Base-by-base conservation (phyloP, 805 yeast genomes). In the Candida gorgasii region DNA sequence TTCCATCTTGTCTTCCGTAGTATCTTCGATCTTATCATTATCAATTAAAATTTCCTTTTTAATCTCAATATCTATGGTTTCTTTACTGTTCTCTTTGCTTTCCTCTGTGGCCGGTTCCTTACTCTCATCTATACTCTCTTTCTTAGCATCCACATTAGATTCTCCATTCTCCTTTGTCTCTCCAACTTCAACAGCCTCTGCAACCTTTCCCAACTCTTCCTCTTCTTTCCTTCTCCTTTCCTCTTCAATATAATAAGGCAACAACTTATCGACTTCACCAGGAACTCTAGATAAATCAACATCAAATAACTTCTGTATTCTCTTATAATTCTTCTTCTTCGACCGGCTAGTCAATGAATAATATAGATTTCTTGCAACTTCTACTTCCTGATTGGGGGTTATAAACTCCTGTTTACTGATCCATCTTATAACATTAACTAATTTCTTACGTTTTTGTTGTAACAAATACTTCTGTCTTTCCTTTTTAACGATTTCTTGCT, bases 401-500 rank as follows among this genome's bases (percentile, higher is more conserved):
- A 86, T 75, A 28, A 58, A 71, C 14, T 69, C 63, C n/a, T 75
- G 75, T 34, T 57, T 52, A 37, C 83, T 73, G 4, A 62, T 57
- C 35, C 76, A 72, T 36, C 88, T 67, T 8, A 89, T 57, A 8
- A 82, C 80, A 41, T 85, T 75, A 2, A 69, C 69, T 51, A 93
- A 63, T 53, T 78, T 80, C 31, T 69, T 69, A 48, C 90, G 78
- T 52, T 75, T 79, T 55, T 84, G 84, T 45, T 80, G 72, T 60
- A 86, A 79, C 45, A 86, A 65, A 34, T 84, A 88, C 43, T 90
- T 69, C 55, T 90, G 92, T 41, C 76, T 77, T 59, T 84, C 82
- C 58, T 88, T 89, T 54, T 88, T 83, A 36, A 80, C 82, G 31
- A 84, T 68, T 59, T 93, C 99, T 57, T 87, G 92, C 53, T 90